Percentiles rank a stretch among this genome's conserved stretches.
Conservation (phyloP, 208 protist species). For the Trypanosoma platydactyli region DNA sequence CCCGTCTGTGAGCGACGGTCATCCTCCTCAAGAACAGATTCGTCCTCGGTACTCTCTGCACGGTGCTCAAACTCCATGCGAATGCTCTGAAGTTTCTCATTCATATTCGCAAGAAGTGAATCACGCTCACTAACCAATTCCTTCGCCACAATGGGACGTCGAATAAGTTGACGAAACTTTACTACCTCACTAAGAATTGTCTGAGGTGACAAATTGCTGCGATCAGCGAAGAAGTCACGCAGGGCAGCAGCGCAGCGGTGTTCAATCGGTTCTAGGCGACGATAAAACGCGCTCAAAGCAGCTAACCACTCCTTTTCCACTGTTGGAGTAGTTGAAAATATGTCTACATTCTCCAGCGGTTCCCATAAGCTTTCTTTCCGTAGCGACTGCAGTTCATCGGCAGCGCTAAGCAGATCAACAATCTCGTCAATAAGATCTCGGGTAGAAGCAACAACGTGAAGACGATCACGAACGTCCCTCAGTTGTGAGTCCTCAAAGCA, state of each 20-base stretch:
- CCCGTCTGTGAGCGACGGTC: conserved; percentile 87
- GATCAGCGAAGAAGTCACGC: conserved; percentile 69
- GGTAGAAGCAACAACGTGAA: conserved; percentile 52
- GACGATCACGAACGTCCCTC: conserved; percentile 43
- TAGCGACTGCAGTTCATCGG: conserved; percentile 46
- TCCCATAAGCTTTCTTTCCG: conserved; percentile 82
- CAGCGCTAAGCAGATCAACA: conserved; percentile 51
- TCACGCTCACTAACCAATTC: conserved; percentile 88
- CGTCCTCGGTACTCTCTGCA: conserved; percentile 69
- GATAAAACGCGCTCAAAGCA: conserved; percentile 70
- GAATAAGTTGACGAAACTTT: conserved; percentile 80
- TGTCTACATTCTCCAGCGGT: conserved; percentile 61
- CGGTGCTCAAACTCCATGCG: conserved; percentile 88
- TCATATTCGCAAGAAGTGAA: conserved; percentile 81
- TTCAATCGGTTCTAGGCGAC: conserved; percentile 82
- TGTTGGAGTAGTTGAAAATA: conserved; percentile 57
- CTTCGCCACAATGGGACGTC: conserved; percentile 81
- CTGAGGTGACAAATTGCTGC: conserved; percentile 74
- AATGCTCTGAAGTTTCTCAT: conserved; percentile 82
- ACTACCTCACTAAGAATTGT: conserved; percentile 84
- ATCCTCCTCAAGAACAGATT: conserved; percentile 77
- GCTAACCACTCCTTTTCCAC: conserved; percentile 68
- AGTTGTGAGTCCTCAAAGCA: conserved; percentile 68
- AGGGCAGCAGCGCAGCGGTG: conserved; percentile 78
- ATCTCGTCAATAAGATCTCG: conserved; percentile 78